phyloP scores from a whole-genome alignment of 2,329 filamentous ascomycete species.

The Aspergillus ochraceus region DNA sequence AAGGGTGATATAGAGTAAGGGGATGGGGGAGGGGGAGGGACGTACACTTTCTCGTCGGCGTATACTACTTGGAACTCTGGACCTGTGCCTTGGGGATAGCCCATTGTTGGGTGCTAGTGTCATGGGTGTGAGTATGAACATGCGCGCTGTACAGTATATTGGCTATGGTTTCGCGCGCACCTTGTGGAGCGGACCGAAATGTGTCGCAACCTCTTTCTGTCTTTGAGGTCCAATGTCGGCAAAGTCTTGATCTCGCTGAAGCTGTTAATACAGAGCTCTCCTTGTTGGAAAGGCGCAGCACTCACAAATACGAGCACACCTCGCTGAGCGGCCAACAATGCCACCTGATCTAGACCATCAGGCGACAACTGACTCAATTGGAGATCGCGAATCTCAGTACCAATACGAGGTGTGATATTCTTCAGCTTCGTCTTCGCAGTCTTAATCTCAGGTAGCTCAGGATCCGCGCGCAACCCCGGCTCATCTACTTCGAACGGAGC shows the following conservation, averaged over 20 bases:
- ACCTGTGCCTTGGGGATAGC: slow-evolving; percentile 9
- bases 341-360: slow-evolving; percentile 9
- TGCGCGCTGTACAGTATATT: background rate
- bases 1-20: background rate
- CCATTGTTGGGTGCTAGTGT: slow-evolving; percentile 12
- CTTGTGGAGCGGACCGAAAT: slow-evolving; percentile 11
- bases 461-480: slow-evolving; percentile 6
- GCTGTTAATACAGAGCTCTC: background rate
- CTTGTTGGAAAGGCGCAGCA: background rate
- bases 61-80: slow-evolving; percentile 12
- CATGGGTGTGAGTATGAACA: background rate
- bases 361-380: slow-evolving; percentile 7
- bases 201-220: slow-evolving; percentile 6
- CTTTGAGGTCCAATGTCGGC: slow-evolving; percentile 7
- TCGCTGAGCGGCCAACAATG: slow-evolving; percentile 9
- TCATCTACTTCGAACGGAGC: slow-evolving; percentile 2
- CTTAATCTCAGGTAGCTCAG: slow-evolving; percentile 3
- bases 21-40: background rate
- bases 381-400: slow-evolving; percentile 4
- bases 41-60: slow-evolving; percentile 13
- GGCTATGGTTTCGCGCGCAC: background rate
- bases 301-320: slow-evolving; percentile 13
- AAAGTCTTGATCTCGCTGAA: slow-evolving; percentile 11
- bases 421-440: background rate
- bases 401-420: slow-evolving; percentile 11